Base-by-base conservation (phyloP, 495 filamentous ascomycete species). In the Hyaloscypha bicolor region DNA sequence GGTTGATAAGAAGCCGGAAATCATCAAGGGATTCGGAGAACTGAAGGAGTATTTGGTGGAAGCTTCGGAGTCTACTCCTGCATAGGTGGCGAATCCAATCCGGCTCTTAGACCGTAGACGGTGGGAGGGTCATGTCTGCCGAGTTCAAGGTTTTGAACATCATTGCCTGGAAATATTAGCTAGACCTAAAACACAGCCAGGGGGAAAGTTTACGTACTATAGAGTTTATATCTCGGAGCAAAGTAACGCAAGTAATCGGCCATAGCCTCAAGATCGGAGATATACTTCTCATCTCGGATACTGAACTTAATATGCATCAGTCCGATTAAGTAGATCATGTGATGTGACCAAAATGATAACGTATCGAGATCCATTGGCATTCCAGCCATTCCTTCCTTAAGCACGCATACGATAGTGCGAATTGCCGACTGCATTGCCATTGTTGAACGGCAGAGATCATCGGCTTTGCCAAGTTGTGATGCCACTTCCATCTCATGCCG, bases 261-360 rank as follows among this genome's bases (percentile, higher is more conserved):
- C 37, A 64, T 22, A 14, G 55, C 62, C 9, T 64, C 45, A 2
- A 69, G 31, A 45, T 61, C 61, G 1, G 42, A 16, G 22, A 52
- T 6, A 63, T 62, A 70, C 0, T 63, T 59, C 35, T 55, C 52
- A 55, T 70, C 35, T 35, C 64, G 31, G 2, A 32, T 33, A 2
- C 63, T 58, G 53, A 57, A 63, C 29, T 60, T 67, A 22, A 70
- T 70, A 52, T 66, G 64, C 22, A 59, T 11, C 39, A 64, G 9
- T 0, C 52, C 63, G 16, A 53, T 52, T 6, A 35, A 33, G 31
- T 37, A 61, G 8, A 59, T 19, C 29, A 51, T 52, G n/a, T 31
- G 48, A 53, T 70, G 68, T 19, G 31, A 35, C 68, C 68, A 70
- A 37, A 66, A 70, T 3, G 63, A 35, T 60, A 66, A 4, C 6